Percentiles rank a stretch among this genome's conserved stretches.
phyloP scores from a whole-genome alignment of 768 basidiomycete species.

The Tulasnella sp. region DNA sequence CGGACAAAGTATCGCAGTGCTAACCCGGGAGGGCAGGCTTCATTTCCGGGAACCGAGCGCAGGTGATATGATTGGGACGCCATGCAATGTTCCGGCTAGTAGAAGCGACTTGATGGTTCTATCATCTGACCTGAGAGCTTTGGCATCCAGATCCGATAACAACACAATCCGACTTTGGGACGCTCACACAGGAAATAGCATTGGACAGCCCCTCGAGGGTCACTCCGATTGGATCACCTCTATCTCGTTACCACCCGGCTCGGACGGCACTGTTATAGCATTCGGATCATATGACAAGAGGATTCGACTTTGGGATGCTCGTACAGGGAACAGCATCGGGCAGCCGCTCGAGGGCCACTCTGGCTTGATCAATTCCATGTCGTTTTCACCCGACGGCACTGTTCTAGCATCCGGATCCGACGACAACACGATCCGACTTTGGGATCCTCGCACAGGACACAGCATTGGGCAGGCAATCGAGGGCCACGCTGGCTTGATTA shows the following conservation, averaged over 20 bases:
- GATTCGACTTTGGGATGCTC: neutral
- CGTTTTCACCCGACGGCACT: neutral
- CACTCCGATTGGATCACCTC: constrained; percentile 21
- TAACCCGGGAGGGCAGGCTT: neutral
- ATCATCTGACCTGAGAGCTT: constrained; percentile 30
- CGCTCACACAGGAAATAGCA: constrained; percentile 24
- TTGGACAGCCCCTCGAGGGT: constrained; percentile 31
- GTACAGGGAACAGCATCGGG: neutral
- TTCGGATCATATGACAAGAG: neutral
- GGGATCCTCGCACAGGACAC: neutral
- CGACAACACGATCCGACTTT: neutral
- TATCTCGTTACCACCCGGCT: neutral
- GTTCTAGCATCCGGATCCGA: neutral
- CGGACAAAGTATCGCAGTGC: neutral
- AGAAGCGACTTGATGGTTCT: constrained; percentile 34
- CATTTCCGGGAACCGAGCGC: too few relatives aligned
- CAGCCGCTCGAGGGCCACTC: neutral
- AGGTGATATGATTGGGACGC: neutral
- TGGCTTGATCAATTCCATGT: too few relatives aligned
- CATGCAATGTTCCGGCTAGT: neutral
- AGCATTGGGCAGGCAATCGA: neutral
- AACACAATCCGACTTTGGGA: constrained; percentile 36
- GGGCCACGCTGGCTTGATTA: neutral
- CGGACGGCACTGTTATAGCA: neutral
- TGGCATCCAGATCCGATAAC: constrained; percentile 31